These are phyloP conservation scores for Hemileccinum rubropunctum DNA, from an alignment of 768 basidiomycete genomes.

Conservation along the genomic window DNA sequence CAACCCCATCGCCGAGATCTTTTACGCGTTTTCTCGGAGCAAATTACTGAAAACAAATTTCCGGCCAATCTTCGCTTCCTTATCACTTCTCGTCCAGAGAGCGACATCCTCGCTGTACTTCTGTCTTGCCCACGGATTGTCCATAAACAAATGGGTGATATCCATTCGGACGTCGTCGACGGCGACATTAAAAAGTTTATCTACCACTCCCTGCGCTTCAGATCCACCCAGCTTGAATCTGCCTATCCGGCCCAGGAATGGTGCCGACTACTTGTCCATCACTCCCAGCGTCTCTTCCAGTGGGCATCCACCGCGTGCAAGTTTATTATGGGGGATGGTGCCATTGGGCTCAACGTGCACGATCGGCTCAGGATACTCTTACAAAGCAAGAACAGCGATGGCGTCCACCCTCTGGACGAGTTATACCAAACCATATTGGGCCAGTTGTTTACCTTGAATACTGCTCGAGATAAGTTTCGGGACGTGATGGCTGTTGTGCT, in stretches of 20 bases:
- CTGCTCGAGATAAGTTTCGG: slow-evolving; percentile 10
- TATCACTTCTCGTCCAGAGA: slow-evolving; percentile 15
- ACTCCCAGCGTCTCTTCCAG: slow-evolving; percentile 22
- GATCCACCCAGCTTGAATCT: background rate
- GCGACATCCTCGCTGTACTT: background rate
- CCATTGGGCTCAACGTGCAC: background rate
- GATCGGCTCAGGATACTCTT: background rate
- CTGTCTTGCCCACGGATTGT: background rate
- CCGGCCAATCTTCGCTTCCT: slow-evolving; percentile 14
- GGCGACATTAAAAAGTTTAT: slow-evolving; percentile 1
- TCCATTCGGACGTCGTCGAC: background rate
- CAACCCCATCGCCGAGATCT: too few species aligned
- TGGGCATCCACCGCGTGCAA: slow-evolving; percentile 24
- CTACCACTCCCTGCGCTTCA: background rate
- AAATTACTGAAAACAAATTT: background rate
- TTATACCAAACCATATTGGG: slow-evolving; percentile 1
- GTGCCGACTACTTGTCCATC: slow-evolving; percentile 8
- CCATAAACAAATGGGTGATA: background rate
- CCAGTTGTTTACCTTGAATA: slow-evolving; percentile 10
- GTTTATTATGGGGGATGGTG: slow-evolving; percentile 15
- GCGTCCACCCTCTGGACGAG: background rate
- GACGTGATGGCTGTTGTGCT: slow-evolving; percentile 15
- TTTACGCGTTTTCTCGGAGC: slow-evolving; percentile 7
- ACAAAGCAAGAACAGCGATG: background rate
- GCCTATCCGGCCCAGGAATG: slow-evolving; percentile 1